These are phyloP conservation scores for Aspergillus tamarii DNA, from an alignment of 2,329 filamentous ascomycete species.

Conservation along the genomic window DNA sequence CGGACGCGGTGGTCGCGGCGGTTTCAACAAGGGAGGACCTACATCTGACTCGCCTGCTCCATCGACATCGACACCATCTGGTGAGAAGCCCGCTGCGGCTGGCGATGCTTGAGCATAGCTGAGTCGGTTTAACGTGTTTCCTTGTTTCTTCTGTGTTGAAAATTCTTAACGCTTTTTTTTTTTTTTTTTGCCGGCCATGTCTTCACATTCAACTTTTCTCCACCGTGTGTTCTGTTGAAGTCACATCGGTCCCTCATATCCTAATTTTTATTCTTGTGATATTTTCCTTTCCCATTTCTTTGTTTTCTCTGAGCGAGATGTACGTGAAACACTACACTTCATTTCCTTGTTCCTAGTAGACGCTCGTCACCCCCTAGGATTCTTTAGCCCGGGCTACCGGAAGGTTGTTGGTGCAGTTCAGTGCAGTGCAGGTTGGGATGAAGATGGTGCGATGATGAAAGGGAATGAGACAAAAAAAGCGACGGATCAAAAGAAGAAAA, in stretches of 20 bases:
- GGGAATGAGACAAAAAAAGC: constrained; percentile 22
- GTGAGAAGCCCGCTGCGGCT: constrained; percentile 40
- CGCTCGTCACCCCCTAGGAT: constrained; percentile 12
- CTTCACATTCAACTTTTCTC: constrained; percentile 18
- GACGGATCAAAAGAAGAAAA: constrained; percentile 18
- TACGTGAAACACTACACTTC: constrained; percentile 24
- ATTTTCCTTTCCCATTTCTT: constrained; percentile 19
- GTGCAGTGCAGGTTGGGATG: constrained; percentile 6
- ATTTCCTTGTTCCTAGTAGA: constrained; percentile 24
- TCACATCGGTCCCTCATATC: constrained; percentile 21
- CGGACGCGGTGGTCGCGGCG: constrained; percentile 60
- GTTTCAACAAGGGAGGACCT: constrained; percentile 61
- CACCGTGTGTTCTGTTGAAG: constrained; percentile 4
- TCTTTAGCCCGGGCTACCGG: constrained; percentile 1
- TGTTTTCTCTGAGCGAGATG: constrained; percentile 25
- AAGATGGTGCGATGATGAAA: constrained; percentile 13
- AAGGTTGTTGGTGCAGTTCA: constrained; percentile 15
- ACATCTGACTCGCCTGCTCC: constrained; percentile 40
- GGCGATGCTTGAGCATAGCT: constrained; percentile 32
- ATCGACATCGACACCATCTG: constrained; percentile 29
- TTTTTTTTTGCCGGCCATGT: constrained; percentile 18
- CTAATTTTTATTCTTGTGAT: constrained; percentile 35
- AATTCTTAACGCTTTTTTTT: constrained; percentile 11
- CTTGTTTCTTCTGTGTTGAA: constrained; percentile 15
- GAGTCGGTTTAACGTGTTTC: constrained; percentile 1